phyloP scores from a whole-genome alignment of 176 grass and related monocot genomes.

The Metroxylon sagu region DNA sequence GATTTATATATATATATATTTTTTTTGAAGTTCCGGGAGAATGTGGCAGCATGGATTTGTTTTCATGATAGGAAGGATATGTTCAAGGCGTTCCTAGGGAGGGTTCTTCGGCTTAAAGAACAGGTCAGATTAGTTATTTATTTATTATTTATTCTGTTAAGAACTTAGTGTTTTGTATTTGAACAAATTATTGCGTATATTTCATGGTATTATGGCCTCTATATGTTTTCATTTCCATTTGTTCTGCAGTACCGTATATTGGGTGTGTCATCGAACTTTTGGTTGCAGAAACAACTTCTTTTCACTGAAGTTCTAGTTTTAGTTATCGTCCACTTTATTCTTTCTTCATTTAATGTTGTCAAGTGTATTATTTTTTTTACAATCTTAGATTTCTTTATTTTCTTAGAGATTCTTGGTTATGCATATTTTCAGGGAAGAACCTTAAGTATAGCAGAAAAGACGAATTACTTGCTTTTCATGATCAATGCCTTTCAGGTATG shows the following conservation, averaged over 20 bases:
- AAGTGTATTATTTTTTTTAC: neutral
- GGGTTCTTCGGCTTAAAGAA: conserved; percentile 78
- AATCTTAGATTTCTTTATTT: neutral
- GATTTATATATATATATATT: neutral
- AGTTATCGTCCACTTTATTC: neutral
- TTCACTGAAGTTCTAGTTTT: too few relatives aligned
- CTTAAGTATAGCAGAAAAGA: conserved; percentile 77
- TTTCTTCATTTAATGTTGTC: neutral
- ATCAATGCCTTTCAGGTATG: conserved; percentile 96
- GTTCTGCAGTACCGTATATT: too few relatives aligned
- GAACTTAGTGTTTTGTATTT: neutral
- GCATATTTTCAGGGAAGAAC: conserved; percentile 46
- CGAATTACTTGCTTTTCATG: conserved; percentile 92
- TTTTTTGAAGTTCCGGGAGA: conserved; percentile 68
- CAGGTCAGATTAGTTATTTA: conserved; percentile 32
- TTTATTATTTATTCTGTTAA: neutral
- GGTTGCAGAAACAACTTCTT: too few relatives aligned
- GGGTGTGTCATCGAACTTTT: too few relatives aligned
- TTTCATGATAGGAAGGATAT: conserved; percentile 75
- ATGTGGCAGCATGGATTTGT: conserved; percentile 76
- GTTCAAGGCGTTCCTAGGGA: conserved; percentile 64
- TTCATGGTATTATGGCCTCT: too few relatives aligned
- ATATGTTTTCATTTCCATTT: too few relatives aligned
- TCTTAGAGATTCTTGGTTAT: neutral
- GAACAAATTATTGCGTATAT: too few relatives aligned